A percentile compares a stretch with the other conserved stretches of the same genome.
phyloP scores from a whole-genome alignment of 1,284 basidiomycete genomes.

The Stygiomarasmius scandens region DNA sequence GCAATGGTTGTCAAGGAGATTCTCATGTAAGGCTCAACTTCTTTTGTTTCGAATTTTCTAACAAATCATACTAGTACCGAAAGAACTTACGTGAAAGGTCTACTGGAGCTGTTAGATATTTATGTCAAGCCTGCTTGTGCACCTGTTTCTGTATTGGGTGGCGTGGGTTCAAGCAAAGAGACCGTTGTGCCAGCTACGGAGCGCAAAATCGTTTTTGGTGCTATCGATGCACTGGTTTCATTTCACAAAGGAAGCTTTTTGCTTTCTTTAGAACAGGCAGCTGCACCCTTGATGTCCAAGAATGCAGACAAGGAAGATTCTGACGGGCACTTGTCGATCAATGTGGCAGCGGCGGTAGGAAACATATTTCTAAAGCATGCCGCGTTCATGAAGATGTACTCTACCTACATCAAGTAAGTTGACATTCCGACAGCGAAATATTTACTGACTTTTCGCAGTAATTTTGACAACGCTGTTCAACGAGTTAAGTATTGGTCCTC shows the following conservation, averaged over 20 bases:
- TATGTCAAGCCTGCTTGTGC: constrained; percentile 89
- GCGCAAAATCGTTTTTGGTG: constrained; percentile 91
- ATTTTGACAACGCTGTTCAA: constrained; percentile 89
- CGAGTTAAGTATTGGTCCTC: constrained; percentile 84
- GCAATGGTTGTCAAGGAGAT: constrained; percentile 84
- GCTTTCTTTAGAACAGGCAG: constrained; percentile 82
- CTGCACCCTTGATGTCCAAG: constrained; percentile 64
- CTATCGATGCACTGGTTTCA: constrained; percentile 86
- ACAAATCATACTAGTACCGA: constrained; percentile 71
- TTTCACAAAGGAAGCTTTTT: constrained; percentile 94
- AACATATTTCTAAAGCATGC: constrained; percentile 91
- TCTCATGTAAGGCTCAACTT: constrained; percentile 63
- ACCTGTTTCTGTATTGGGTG: constrained; percentile 68
- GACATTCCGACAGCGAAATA: constrained; percentile 1
- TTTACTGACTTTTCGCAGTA: constrained; percentile 48
- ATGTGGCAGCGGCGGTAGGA: constrained; percentile 82
- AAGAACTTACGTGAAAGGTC: constrained; percentile 90
- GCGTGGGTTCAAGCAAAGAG: constrained; percentile 75
- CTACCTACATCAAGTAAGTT: constrained; percentile 91
- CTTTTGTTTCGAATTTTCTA: constrained; percentile 15
- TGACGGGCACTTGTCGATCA: constrained; percentile 74
- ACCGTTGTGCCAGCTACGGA: constrained; percentile 86
- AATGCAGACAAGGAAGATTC: constrained; percentile 55
- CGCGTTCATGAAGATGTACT: constrained; percentile 97
- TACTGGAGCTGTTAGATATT: constrained; percentile 93